A percentile compares a stretch with the other conserved stretches of the same genome.
phyloP scores from a whole-genome alignment of 2,329 filamentous ascomycete genomes.

The Sclerotinia spermophila region DNA sequence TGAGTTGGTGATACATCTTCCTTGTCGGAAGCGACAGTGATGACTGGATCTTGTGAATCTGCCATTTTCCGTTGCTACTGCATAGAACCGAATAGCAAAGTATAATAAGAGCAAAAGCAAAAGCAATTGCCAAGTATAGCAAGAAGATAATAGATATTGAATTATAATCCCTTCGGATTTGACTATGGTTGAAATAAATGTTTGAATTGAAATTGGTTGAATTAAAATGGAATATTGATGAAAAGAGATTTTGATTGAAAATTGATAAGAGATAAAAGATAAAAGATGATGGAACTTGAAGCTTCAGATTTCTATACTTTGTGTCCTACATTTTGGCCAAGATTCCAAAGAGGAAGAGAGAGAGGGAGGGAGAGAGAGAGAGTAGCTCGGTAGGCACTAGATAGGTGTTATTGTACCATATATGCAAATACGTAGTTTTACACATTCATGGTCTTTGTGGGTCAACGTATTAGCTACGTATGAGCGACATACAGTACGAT shows the following conservation, averaged over 20 bases:
- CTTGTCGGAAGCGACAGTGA: slow-evolving; percentile 30
- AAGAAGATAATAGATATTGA: neutral
- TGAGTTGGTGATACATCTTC: slow-evolving; percentile 17
- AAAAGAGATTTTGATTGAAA: neutral
- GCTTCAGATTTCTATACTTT: slow-evolving; percentile 12
- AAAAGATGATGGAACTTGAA: neutral
- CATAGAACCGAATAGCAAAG: neutral
- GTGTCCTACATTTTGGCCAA: neutral
- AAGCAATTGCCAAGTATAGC: neutral
- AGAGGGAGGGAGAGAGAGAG: no score
- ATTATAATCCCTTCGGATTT: neutral
- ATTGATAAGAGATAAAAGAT: neutral
- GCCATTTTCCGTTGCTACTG: slow-evolving; percentile 12
- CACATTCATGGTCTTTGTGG: neutral
- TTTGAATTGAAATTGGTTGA: neutral
- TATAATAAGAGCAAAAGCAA: neutral
- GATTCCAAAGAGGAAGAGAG: no score
- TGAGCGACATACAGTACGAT: no score
- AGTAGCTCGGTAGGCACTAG: no score
- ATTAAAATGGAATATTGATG: neutral
- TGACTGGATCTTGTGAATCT: slow-evolving; percentile 11
- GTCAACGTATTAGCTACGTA: neutral
- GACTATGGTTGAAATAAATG: neutral
- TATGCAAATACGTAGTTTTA: neutral
- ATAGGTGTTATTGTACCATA: no score